Conservation (phyloP, 768 basidiomycete genomes). For the Lactarius sanguifluus region DNA sequence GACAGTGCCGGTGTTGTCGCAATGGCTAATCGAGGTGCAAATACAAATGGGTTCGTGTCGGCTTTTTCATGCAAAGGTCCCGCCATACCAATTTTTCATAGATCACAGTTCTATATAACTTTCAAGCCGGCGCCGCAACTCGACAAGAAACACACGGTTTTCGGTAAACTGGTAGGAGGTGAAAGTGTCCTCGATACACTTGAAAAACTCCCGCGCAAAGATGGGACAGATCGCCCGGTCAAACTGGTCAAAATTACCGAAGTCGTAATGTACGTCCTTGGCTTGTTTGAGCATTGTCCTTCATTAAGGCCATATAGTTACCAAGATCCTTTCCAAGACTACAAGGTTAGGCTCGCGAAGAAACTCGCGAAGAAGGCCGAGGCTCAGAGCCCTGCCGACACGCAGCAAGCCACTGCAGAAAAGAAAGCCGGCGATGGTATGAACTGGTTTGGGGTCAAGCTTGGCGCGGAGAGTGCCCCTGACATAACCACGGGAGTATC, state of each 20-base stretch:
- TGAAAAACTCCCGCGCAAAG: slow-evolving; percentile 77
- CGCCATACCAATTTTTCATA: slow-evolving; percentile 34
- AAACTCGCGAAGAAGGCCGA: slow-evolving; percentile 64
- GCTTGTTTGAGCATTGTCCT: neutral
- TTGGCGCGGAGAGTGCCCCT: slow-evolving; percentile 48
- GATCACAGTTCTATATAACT: slow-evolving; percentile 93
- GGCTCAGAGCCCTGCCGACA: slow-evolving; percentile 37
- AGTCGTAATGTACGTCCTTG: slow-evolving; percentile 69
- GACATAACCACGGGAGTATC: slow-evolving; percentile 35
- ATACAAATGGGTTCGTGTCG: slow-evolving; percentile 72
- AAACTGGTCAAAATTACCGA: slow-evolving; percentile 86
- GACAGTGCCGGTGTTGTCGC: slow-evolving; percentile 81
- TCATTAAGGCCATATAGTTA: slow-evolving; percentile 48
- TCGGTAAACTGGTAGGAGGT: slow-evolving; percentile 95
- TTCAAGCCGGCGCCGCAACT: slow-evolving; percentile 83
- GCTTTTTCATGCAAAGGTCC: slow-evolving; percentile 13
- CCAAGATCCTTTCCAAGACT: slow-evolving; percentile 94
- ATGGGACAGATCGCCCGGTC: slow-evolving; percentile 82
- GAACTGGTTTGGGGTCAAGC: slow-evolving; percentile 89
- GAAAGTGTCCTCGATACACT: slow-evolving; percentile 85
- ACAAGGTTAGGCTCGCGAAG: slow-evolving; percentile 79
- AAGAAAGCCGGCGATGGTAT: slow-evolving; percentile 65
- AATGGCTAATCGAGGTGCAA: slow-evolving; percentile 95
- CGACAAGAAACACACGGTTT: slow-evolving; percentile 93
- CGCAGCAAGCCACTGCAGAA: slow-evolving; percentile 35